Evolutionary conservation across 805 yeast genomes (phyloP), one percentile per base, ranked within the genome.

Genomic region (Maudiozyma turicensis): DNA sequence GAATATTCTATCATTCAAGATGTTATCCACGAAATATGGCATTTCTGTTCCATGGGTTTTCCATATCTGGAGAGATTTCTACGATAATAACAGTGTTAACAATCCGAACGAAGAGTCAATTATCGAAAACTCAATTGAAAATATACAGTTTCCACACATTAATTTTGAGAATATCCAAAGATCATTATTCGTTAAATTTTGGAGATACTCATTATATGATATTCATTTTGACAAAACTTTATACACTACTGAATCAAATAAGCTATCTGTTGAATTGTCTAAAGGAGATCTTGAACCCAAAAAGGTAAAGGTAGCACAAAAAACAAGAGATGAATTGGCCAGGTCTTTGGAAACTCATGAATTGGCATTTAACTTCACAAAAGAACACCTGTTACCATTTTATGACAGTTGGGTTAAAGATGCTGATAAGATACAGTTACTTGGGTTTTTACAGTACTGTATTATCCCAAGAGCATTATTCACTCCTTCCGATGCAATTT

Each of bases 401-500:
- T 34, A 57, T 5, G 29, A 29, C 1, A 13, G 3, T 0, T 61
- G 65, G 65, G 45, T 34, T 8, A 48, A 55, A 4, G 44, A 43
- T 6, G 52, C 58, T 14, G 40, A 58, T 1, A 46, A 38, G 1
- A 54, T 53, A 5, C 67, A 66, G 38, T 54, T 67, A 10, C 53
- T 54, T 31, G 45, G 59, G 1, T 77, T 87, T 44, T 59, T 87
- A 35, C 82, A 82, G 52, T 63, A 66, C 47, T 87, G 96, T 63
- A 56, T 87, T 6, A 64, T 89, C 10, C 96, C 96, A 9, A 72
- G 97, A 54, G 74, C 82, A 3, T 63, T 84, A 2, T 88, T 84
- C 54, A 86, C 96, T 0, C 80, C 95, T 0, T 77, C 82, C 53
- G 97, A 89, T 67, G 95, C 96, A 0, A 71, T 84, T 0, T 90